A percentile compares a stretch with the other conserved stretches of the same genome.
Evolutionary conservation across 768 basidiomycete genomes (phyloP).

Genomic region (Suillus cothurnatus): DNA sequence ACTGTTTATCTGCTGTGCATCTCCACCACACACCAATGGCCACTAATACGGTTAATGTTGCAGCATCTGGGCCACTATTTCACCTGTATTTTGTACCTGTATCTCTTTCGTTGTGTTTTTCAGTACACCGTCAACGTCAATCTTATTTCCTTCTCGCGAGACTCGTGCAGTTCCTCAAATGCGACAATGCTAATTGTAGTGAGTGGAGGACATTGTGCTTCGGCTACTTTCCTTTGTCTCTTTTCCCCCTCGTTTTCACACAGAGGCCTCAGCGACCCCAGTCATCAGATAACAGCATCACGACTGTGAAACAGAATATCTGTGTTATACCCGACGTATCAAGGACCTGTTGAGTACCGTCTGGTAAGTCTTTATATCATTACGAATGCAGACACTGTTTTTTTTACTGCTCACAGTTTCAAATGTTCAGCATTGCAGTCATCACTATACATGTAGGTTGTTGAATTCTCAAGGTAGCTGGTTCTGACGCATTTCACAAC

Average conservation of each 20-base stretch:
- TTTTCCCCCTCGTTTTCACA: too few relatives aligned
- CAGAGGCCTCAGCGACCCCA: too few relatives aligned
- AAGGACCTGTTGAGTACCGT: slow-evolving; percentile 69
- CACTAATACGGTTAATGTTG: background rate
- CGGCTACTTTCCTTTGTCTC: too few relatives aligned
- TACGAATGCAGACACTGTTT: slow-evolving; percentile 3
- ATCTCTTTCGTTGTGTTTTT: background rate
- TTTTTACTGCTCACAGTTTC: slow-evolving; percentile 75
- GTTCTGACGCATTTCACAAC: slow-evolving; percentile 14
- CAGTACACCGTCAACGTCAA: background rate
- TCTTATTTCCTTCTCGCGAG: too few relatives aligned
- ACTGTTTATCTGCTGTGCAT: background rate
- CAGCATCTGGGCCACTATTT: background rate
- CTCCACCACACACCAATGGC: background rate
- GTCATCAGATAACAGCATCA: too few relatives aligned
- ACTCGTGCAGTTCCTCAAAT: too few relatives aligned
- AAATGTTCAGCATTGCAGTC: slow-evolving; percentile 58
- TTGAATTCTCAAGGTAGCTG: background rate
- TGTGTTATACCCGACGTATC: background rate
- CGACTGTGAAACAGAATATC: too few relatives aligned
- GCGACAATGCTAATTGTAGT: too few relatives aligned
- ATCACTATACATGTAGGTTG: slow-evolving; percentile 70
- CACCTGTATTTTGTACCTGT: background rate
- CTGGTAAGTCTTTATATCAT: slow-evolving; percentile 50
- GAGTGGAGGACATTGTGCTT: too few relatives aligned